Evolutionary conservation across 305 asterid species (phyloP), one percentile per base, ranked within the genome.

Genomic region (Salvia sclarea): DNA sequence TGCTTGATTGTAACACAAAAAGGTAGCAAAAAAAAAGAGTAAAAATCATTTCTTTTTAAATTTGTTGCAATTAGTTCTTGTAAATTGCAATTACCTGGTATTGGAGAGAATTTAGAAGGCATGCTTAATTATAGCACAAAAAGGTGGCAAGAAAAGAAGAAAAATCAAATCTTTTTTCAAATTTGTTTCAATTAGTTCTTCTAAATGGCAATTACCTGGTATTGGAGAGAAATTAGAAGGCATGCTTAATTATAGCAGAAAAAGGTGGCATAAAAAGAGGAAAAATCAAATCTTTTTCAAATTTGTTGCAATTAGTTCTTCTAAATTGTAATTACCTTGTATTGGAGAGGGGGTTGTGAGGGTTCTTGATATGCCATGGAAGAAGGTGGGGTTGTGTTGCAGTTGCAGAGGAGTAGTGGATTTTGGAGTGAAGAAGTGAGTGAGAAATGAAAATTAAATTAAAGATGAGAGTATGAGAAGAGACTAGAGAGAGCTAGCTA

Each of bases 51-150:
- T 53, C 0, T 7, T 28, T 35, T 37, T 31, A 31, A 2, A 31
- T 31, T n/a, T n/a, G n/a, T n/a, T n/a, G n/a, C 4, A 4, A 12
- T 11, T 11, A 31, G 6, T 61, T 38, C 2, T 57, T 47, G 53
- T n/a, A 31, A 35, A 59, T 67, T 10, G 2, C 11, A 24, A 37
- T 7, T 68, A 88, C 95, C 92, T 80, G 82, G 79, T 88, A 88
- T 4, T 78, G 87, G 58, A 88, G 85, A 31, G 77, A n/a, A n/a
- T n/a, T 13, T 11, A 40, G n/a, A 40, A 22, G 52, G 47, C 25
- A 38, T 9, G 35, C 17, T 10, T 28, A 4, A 2, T 25, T n/a
- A 31, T 8, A 12, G 40, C 1, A 60, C 11, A 24, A 18, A 52
- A 57, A 49, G 30, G 24, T 33, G 33, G 9, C 14, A 18, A 38